Base-by-base conservation (phyloP, 2,329 filamentous ascomycete species). In the Fusarium robinianum region DNA sequence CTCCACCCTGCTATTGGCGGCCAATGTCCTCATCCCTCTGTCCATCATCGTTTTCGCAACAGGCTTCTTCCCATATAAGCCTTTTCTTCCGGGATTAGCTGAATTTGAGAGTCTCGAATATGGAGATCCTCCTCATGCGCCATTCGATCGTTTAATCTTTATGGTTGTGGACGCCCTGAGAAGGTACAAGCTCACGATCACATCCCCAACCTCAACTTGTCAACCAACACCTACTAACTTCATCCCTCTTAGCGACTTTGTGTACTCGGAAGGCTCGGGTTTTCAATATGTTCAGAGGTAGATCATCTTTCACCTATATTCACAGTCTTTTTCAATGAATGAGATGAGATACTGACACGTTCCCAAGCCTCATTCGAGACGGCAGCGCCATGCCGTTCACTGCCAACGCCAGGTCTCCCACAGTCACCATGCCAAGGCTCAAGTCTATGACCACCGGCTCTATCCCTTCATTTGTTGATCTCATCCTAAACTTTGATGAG, bases 61-160 rank as follows among this genome's bases (percentile, higher is more conserved):
- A 21, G 92, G 94, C 10, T 99, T 99, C 77, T 99, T 99, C 64
- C 94, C 94, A 6, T 96, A 97, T 71, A 99, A 99, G 64, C 90
- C 94, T 3, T 87, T 96, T 55, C 77, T 99, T 33, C 84, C 91
- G 8, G 94, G 94, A 4, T 73, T 96, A 32, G 91, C 94, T 8
- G 73, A 79, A 51, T 87, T 84, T 67, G 78, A 81, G 51, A 62
- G 77, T 35, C 64, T 79, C 18, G 70, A 75, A 32, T 76, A 79
- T 71, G 82, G 74, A 14, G 62, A 70, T 32, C 77, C 77, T 6
- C 83, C 87, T 3, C 69, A 76, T 34, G 79, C 88, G 22, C 83
- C 87, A 0, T 99, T 99, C 67, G 84, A 97, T 68, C 90, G 86
- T 62, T 75, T 97, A 39, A 77, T 99, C 40, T 96, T 99, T 67